These are phyloP conservation scores for Rhynchosporium agropyri DNA, from an alignment of 2,329 filamentous ascomycete species.

Conservation along the genomic window DNA sequence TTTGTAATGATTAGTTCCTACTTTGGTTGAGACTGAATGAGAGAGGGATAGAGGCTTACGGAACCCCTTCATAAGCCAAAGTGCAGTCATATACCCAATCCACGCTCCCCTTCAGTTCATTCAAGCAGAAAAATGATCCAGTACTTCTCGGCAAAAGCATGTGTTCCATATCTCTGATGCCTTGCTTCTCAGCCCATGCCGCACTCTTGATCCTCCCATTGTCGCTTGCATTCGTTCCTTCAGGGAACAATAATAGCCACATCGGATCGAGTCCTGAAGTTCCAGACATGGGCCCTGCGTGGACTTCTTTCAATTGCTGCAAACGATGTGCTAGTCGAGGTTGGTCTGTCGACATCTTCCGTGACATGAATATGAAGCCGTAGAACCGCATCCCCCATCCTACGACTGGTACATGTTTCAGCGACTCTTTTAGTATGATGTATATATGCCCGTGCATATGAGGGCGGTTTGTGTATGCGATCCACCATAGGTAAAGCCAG, in stretches of 20 bases:
- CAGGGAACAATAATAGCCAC: constrained; percentile 88
- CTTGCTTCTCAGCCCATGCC: constrained; percentile 76
- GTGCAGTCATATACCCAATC: constrained; percentile 93
- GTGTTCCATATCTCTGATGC: constrained; percentile 72
- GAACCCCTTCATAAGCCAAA: constrained; percentile 90
- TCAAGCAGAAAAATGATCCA: constrained; percentile 77
- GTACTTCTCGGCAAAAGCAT: constrained; percentile 78
- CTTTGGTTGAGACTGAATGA: no score
- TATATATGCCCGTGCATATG: constrained; percentile 84
- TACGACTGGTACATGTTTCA: constrained; percentile 79
- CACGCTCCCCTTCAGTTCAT: constrained; percentile 71
- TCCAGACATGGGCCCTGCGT: constrained; percentile 55
- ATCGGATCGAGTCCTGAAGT: constrained; percentile 70
- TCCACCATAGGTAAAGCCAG: constrained; percentile 94
- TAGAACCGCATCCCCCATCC: constrained; percentile 84
- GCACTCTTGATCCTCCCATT: constrained; percentile 72
- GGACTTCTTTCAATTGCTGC: constrained; percentile 64
- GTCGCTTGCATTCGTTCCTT: constrained; percentile 78
- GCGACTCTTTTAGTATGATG: constrained; percentile 86
- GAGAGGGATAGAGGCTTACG: constrained; percentile 59
- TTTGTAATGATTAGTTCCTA: constrained; percentile 16
- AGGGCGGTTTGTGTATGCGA: constrained; percentile 76
- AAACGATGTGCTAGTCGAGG: constrained; percentile 75
- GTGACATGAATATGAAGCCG: constrained; percentile 89
- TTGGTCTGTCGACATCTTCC: constrained; percentile 82